Base-by-base conservation (phyloP, 2,329 filamentous ascomycete species). In the Exophiala viscosa region DNA sequence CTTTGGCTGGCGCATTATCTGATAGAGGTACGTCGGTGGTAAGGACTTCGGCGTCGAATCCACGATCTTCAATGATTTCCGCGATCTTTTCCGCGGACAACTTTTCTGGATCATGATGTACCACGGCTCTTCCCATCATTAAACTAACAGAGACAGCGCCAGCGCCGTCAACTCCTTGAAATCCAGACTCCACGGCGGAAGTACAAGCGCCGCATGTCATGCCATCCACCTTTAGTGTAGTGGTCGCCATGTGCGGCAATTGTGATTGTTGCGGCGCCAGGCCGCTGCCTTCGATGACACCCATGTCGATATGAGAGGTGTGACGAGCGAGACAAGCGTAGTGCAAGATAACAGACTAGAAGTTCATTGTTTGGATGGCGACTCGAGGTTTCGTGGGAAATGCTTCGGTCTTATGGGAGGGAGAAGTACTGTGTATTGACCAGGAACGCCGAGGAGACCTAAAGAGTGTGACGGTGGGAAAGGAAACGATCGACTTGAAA, bases 41-140 rank as follows among this genome's bases (percentile, higher is more conserved):
- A n/a, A 95, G 73, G n/a, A 95, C 80, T 61, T 90, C 83, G 35
- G 90, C 90, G 65, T 96, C 92, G 67, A 97, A 97, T 1, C 91
- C 91, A 55, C 89, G 82, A 69, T 95, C 90, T 64, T 96, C 90
- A 60, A 96, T 93, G 33, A 87, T 90, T 60, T 95, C 89, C 66
- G 82, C 83, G 54, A 97, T 81, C 61, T 85, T 75, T 34, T 91
- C 87, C 54, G 90, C 81, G 11, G 88, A 74, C 48, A 97, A 81
- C 47, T 81, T 79, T 50, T 79, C 74, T 1, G 89, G 83, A 70
- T 97, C 87, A 72, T 99, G 93, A 71, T 91, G 86, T 33, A 97
- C 78, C 38, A 97, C 91, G n/a, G 92, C 93, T 55, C 92, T 84
- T 70, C 96, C 91, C 84, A 96, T 95, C 50, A 96, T 87, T 63